Evolutionary conservation across 257 asterid genomes (phyloP).

Genomic region (Nicotiana paniculata): DNA sequence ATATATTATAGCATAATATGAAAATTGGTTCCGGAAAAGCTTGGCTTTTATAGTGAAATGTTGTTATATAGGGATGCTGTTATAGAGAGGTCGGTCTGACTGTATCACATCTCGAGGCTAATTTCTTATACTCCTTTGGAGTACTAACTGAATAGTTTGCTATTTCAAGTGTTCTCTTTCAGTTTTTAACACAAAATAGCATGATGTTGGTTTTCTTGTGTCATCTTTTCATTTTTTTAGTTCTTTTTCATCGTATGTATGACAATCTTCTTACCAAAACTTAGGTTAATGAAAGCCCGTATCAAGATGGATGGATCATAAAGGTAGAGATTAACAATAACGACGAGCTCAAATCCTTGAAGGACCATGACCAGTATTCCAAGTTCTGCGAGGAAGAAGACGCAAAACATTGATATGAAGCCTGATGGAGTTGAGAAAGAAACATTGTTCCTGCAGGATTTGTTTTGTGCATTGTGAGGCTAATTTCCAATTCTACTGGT

Average conservation of each 20-base stretch:
- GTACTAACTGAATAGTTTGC: background rate
- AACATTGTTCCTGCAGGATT: background rate
- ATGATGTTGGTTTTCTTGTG: background rate
- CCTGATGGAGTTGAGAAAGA: background rate
- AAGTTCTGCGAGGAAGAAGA: slow-evolving; percentile 86
- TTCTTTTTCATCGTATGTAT: background rate
- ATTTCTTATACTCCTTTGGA: background rate
- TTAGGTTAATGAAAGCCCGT: slow-evolving; percentile 75
- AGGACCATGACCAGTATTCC: slow-evolving; percentile 59
- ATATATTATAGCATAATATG: too few species aligned
- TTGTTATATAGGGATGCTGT: too few species aligned
- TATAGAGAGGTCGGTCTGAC: too few species aligned
- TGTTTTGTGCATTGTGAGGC: background rate
- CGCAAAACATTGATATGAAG: slow-evolving; percentile 46
- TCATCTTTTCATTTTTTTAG: background rate
- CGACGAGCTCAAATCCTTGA: slow-evolving; percentile 46
- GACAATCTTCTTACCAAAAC: background rate
- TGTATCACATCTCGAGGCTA: background rate
- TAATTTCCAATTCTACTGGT: background rate
- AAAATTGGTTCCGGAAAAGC: too few species aligned
- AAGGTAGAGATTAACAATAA: slow-evolving; percentile 60
- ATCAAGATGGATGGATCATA: slow-evolving; percentile 85
- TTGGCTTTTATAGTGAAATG: too few species aligned
- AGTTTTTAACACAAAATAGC: background rate
- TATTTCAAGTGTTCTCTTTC: background rate